Conservation (phyloP, 2,329 filamentous ascomycete species). For the Lithohypha guttulata region DNA sequence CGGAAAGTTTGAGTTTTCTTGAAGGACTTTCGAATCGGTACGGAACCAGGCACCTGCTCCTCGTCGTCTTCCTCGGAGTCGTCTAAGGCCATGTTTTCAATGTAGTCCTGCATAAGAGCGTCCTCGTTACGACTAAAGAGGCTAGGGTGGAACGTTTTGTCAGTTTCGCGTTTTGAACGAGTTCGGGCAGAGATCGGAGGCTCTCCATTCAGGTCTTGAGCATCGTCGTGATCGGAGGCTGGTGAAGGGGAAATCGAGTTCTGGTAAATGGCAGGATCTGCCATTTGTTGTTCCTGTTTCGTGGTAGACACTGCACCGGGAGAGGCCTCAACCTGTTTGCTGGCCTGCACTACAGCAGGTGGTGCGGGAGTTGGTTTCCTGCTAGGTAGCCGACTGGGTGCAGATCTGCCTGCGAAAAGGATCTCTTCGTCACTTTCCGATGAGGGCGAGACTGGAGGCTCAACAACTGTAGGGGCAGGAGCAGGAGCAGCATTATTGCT, state of each 20-base stretch:
- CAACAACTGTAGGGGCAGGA: not conserved
- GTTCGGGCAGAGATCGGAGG: not conserved
- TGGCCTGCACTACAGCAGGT: not conserved
- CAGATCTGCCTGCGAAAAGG: constrained; percentile 15
- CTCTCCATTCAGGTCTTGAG: not conserved
- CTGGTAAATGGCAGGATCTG: too few species aligned
- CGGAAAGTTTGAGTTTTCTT: constrained; percentile 18
- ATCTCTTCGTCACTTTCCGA: constrained; percentile 20
- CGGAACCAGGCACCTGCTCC: constrained; percentile 20
- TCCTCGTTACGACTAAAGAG: constrained; percentile 36
- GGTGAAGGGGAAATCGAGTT: not conserved
- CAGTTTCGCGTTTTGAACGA: not conserved
- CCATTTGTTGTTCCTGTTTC: too few species aligned
- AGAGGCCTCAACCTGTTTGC: not conserved
- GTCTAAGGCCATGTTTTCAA: constrained; percentile 33
- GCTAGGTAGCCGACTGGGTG: constrained; percentile 3
- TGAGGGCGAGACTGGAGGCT: constrained; percentile 12
- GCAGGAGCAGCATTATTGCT: not conserved
- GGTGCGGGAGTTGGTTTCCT: constrained; percentile 5
- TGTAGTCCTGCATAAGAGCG: constrained; percentile 56
- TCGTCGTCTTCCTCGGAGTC: constrained; percentile 21
- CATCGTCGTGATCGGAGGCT: too few species aligned
- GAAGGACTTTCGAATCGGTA: constrained; percentile 22
- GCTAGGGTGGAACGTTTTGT: not conserved
- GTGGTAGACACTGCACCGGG: not conserved